Percentiles rank a stretch among this genome's conserved stretches.
Evolutionary conservation across 306 rosid genomes (phyloP).

Genomic region (Neltuma alba): DNA sequence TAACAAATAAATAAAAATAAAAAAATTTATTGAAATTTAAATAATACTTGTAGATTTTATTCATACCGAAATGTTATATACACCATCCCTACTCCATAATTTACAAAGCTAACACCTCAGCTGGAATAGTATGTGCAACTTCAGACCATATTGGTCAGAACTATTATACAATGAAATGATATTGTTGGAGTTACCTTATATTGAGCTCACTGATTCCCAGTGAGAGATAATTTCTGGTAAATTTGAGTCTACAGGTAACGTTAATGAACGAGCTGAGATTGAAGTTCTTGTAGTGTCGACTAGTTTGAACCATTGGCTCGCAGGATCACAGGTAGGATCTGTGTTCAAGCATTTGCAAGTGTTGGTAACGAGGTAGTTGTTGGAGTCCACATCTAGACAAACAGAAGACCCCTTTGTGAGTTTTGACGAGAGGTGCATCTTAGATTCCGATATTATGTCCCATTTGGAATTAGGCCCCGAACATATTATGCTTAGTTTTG

Average conservation of each 20-base stretch:
- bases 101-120: neutral
- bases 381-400: constrained; percentile 73
- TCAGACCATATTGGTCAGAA: neutral
- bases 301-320: constrained; percentile 85
- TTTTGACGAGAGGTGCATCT: constrained; percentile 68
- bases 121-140: neutral
- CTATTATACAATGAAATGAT: neutral
- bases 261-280: neutral
- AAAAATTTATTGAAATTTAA: neutral
- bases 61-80: neutral
- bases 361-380: constrained; percentile 59
- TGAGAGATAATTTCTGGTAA: constrained; percentile 15
- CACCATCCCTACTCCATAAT: neutral
- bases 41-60: neutral
- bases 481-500: constrained; percentile 55
- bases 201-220: constrained; percentile 22
- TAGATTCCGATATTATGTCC: constrained; percentile 76
- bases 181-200: constrained; percentile 1
- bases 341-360: constrained; percentile 70
- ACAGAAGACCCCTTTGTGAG: constrained; percentile 44
- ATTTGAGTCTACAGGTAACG: constrained; percentile 24
- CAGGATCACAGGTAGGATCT: constrained; percentile 68
- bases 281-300: constrained; percentile 59
- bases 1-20: neutral
- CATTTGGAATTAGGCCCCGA: constrained; percentile 52